Percentiles rank a stretch among this genome's conserved stretches.
Conservation (phyloP, 768 basidiomycete genomes). For the Hebeloma cylindrosporum region DNA sequence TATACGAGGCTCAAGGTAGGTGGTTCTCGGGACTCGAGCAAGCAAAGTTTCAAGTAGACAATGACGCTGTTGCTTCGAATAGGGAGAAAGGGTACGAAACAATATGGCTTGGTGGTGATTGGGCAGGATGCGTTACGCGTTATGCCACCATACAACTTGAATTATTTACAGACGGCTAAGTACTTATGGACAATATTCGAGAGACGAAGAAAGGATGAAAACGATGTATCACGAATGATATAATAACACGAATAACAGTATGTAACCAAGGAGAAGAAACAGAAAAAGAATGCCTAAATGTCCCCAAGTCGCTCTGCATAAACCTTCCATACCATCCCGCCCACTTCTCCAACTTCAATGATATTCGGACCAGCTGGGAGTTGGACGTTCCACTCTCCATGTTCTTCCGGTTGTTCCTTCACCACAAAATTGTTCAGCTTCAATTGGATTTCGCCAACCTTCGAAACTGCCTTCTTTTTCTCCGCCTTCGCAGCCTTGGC, state of each 20-base stretch:
- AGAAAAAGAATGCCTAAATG: constrained; percentile 4
- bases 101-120: too few relatives aligned
- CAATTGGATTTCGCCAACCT: constrained; percentile 59
- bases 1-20: too few relatives aligned
- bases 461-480: constrained; percentile 45
- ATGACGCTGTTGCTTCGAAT: too few relatives aligned
- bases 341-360: constrained; percentile 73
- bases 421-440: constrained; percentile 60
- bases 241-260: neutral
- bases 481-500: constrained; percentile 27
- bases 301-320: constrained; percentile 50
- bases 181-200: too few relatives aligned
- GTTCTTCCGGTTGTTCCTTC: constrained; percentile 43
- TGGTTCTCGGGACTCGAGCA: too few relatives aligned
- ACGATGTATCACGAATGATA: constrained; percentile 6
- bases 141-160: too few relatives aligned
- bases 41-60: too few relatives aligned
- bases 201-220: constrained; percentile 2
- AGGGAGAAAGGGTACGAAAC: too few relatives aligned
- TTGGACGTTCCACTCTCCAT: constrained; percentile 62
- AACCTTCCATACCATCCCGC: constrained; percentile 69
- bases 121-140: too few relatives aligned
- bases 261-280: neutral
- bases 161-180: too few relatives aligned
- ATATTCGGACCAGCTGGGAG: constrained; percentile 58